Conservation (phyloP, 108 stramenopile genomes). For the Nannochloropsis salina region DNA sequence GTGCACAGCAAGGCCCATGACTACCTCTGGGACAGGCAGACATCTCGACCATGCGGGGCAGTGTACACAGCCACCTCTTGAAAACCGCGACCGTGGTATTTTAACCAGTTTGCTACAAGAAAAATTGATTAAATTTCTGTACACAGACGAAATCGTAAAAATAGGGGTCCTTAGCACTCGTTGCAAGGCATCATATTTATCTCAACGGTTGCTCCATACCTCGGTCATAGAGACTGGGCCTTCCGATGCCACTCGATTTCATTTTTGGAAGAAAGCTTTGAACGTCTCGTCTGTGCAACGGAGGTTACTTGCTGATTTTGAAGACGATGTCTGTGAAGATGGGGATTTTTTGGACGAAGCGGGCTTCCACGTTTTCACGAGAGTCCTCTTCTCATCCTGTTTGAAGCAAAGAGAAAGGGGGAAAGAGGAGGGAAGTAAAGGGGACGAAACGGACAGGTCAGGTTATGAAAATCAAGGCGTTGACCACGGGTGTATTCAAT, state of each 20-base stretch:
- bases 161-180: background rate
- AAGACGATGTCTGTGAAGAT: background rate
- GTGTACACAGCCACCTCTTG: too few species aligned
- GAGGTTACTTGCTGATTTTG: background rate
- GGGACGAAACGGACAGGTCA: background rate
- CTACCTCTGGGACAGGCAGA: too few species aligned
- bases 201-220: background rate
- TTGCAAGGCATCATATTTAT: slow-evolving; percentile 16
- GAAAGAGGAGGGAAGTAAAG: background rate
- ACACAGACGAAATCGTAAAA: background rate
- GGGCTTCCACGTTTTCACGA: background rate
- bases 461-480: background rate
- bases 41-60: too few species aligned
- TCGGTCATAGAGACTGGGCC: background rate
- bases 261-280: slow-evolving; percentile 18
- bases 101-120: background rate
- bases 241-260: background rate
- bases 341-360: background rate
- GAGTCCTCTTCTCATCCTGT: background rate
- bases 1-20: too few species aligned
- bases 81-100: too few species aligned
- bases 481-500: background rate
- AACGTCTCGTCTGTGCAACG: background rate
- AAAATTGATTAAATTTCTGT: background rate
- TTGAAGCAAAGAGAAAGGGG: background rate